These are phyloP conservation scores for Chiua virens DNA, from an alignment of 768 basidiomycete genomes.

Conservation along the genomic window DNA sequence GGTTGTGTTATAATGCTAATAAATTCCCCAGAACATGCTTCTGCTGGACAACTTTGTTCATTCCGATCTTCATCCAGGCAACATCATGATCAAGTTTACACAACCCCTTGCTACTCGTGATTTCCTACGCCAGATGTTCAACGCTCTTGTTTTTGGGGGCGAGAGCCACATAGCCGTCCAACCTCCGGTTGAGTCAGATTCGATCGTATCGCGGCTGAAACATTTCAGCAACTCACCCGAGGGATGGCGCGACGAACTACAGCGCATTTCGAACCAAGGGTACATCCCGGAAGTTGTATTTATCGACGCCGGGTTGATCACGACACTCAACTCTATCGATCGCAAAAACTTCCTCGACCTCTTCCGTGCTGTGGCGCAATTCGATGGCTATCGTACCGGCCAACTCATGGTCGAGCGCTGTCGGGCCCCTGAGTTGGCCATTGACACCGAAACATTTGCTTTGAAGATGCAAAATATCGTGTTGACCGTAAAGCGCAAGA, in stretches of 20 bases:
- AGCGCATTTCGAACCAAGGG: conserved; percentile 59
- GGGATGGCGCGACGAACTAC: conserved; percentile 72
- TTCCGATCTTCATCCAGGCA: conserved; percentile 87
- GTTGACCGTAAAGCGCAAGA: conserved; percentile 90
- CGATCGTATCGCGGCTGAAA: conserved; percentile 70
- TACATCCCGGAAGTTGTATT: conserved; percentile 95
- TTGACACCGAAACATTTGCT: conserved; percentile 94
- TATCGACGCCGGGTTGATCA: conserved; percentile 94
- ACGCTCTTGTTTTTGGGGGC: conserved; percentile 48
- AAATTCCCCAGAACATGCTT: conserved; percentile 80
- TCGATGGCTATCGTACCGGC: conserved; percentile 94
- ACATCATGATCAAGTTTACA: conserved; percentile 97
- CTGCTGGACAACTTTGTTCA: conserved; percentile 98
- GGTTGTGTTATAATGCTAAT: conserved; percentile 1
- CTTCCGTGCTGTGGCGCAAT: conserved; percentile 93
- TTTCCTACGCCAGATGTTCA: conserved; percentile 60
- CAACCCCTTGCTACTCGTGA: conserved; percentile 74
- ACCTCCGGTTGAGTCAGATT: conserved; percentile 46
- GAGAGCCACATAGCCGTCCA: conserved; percentile 22
- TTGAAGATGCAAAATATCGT: conserved; percentile 97
- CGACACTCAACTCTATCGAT: conserved; percentile 78
- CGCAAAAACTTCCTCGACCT: conserved; percentile 94
- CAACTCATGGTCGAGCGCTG: conserved; percentile 96
- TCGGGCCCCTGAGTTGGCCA: conserved; percentile 82
- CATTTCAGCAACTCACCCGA: conserved; percentile 54